These are phyloP conservation scores for Athelia psychrophila DNA, from an alignment of 1,284 basidiomycete genomes.

Conservation along the genomic window DNA sequence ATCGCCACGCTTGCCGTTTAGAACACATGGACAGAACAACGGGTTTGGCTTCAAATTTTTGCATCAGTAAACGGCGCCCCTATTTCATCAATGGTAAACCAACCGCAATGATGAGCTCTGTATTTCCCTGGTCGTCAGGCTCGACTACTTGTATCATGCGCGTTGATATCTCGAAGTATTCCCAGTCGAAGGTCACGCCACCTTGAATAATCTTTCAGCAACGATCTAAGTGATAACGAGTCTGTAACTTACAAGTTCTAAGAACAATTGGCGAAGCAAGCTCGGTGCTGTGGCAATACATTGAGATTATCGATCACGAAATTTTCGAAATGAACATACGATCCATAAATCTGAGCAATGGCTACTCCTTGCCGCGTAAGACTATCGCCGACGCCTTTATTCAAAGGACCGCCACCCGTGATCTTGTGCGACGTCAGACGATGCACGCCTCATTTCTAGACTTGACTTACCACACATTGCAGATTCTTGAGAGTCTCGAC, in stretches of 20 bases:
- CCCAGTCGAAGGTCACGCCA: constrained; percentile 18
- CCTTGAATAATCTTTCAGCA: background rate
- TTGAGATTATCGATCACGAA: too few species aligned
- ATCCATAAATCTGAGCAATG: constrained; percentile 19
- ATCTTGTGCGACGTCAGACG: constrained; percentile 12
- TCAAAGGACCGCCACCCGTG: constrained; percentile 26
- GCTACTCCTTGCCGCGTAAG: constrained; percentile 19
- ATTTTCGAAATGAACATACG: constrained; percentile 12
- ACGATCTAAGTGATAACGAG: background rate
- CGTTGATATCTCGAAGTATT: constrained; percentile 20
- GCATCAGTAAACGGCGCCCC: constrained; percentile 6
- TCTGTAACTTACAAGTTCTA: background rate
- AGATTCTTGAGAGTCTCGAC: constrained; percentile 2
- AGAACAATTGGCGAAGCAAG: background rate
- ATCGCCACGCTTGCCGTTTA: constrained; percentile 17
- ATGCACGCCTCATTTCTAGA: constrained; percentile 7
- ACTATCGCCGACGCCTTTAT: constrained; percentile 21
- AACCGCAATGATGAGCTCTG: constrained; percentile 10
- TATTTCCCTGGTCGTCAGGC: background rate
- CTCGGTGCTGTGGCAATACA: background rate
- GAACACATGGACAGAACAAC: constrained; percentile 5
- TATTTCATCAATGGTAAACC: background rate
- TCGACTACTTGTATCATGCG: constrained; percentile 15
- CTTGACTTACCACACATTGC: constrained; percentile 14
- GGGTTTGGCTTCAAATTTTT: constrained; percentile 11